These are phyloP conservation scores for Penicillium sp. DNA, from an alignment of 2,329 filamentous ascomycete species.

Conservation along the genomic window DNA sequence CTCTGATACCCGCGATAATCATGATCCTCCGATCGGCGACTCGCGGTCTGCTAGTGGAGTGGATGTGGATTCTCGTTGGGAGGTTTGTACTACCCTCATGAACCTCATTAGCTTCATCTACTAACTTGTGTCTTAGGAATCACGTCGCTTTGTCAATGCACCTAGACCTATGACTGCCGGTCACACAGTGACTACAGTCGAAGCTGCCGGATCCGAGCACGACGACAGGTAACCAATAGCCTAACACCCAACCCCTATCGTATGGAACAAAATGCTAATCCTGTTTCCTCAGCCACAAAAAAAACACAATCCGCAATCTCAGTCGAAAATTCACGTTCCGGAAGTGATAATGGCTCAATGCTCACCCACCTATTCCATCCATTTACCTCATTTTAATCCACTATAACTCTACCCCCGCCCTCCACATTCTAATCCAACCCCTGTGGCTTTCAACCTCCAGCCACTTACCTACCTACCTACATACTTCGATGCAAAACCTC, in stretches of 20 bases:
- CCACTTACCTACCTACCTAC: neutral
- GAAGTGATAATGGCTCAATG: constrained; percentile 11
- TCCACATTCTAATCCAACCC: neutral
- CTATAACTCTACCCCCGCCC: neutral
- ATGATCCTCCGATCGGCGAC: constrained; percentile 28
- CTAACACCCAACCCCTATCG: neutral
- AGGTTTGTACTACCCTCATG: constrained; percentile 29
- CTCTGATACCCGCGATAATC: constrained; percentile 30
- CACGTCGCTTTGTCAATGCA: constrained; percentile 34
- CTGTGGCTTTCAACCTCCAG: constrained; percentile 6
- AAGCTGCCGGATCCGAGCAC: constrained; percentile 26
- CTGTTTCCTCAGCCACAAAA: constrained; percentile 23
- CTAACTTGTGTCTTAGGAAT: constrained; percentile 29
- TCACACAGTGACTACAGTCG: constrained; percentile 23
- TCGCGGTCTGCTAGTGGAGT: constrained; percentile 37
- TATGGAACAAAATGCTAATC: neutral
- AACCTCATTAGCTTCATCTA: neutral
- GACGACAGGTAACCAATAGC: constrained; percentile 32
- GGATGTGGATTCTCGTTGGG: constrained; percentile 40
- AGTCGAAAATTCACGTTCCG: constrained; percentile 38
- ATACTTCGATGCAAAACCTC: neutral
- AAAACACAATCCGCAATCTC: constrained; percentile 36
- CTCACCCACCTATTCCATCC: neutral
- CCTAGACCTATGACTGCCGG: constrained; percentile 35
- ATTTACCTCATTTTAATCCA: neutral